Conservation (phyloP, 1,139 yeast species). For the Sugiyamaella pinicola region DNA sequence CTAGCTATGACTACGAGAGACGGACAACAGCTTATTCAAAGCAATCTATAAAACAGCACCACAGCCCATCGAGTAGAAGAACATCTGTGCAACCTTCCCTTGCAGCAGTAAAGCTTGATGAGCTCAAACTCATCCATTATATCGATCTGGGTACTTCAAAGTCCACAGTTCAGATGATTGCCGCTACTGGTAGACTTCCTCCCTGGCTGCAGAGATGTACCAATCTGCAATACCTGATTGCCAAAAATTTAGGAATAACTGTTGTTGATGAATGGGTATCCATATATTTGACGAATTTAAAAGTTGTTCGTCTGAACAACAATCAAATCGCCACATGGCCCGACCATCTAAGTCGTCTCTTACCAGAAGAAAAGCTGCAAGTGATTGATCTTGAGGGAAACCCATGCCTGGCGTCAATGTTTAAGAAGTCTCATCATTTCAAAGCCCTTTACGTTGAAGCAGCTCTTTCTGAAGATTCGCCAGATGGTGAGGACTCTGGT, state of each 20-base stretch:
- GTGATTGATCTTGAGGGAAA: constrained; percentile 40
- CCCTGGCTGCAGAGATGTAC: constrained; percentile 36
- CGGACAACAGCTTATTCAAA: not conserved
- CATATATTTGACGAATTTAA: constrained; percentile 30
- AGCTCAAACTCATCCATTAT: constrained; percentile 20
- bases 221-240: constrained; percentile 35
- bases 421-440: constrained; percentile 29
- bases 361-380: constrained; percentile 31
- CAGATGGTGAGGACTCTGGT: not conserved
- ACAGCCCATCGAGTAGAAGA: not conserved
- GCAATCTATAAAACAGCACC: not conserved
- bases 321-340: constrained; percentile 41
- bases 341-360: constrained; percentile 34
- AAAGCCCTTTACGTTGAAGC: constrained; percentile 28
- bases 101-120: constrained; percentile 3
- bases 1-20: not conserved
- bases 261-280: constrained; percentile 40
- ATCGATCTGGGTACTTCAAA: constrained; percentile 34
- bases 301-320: constrained; percentile 34
- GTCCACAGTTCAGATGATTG: constrained; percentile 28
- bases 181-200: constrained; percentile 38
- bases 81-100: constrained; percentile 8
- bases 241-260: constrained; percentile 33
- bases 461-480: constrained; percentile 10
- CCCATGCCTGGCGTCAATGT: constrained; percentile 36